These are phyloP conservation scores for Rachicladosporium sp. DNA, from an alignment of 2,329 filamentous ascomycete genomes.

Conservation along the genomic window DNA sequence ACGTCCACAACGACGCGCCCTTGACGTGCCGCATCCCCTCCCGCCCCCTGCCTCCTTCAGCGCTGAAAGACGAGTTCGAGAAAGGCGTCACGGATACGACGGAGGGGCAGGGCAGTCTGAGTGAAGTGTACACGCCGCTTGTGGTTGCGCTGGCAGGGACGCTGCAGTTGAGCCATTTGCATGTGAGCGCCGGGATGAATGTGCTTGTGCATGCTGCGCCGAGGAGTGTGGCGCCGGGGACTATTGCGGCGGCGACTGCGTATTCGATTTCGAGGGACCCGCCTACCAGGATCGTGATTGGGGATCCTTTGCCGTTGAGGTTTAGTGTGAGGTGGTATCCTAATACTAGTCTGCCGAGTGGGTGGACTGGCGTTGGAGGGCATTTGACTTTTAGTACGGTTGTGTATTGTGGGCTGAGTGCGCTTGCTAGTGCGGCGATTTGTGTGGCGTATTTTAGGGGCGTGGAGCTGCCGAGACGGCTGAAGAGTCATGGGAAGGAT, in stretches of 20 bases:
- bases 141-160: conserved; percentile 84
- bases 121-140: conserved; percentile 56
- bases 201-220: conserved; percentile 66
- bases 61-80: conserved; percentile 21
- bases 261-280: conserved; percentile 58
- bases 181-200: conserved; percentile 82
- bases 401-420: conserved; percentile 37
- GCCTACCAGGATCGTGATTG: conserved; percentile 63
- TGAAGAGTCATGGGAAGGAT: conserved; percentile 47
- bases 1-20: conserved; percentile 92
- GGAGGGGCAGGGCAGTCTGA: conserved; percentile 28
- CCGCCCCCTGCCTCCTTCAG: conserved; percentile 45
- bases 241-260: conserved; percentile 74
- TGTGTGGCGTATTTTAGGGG: conserved; percentile 44
- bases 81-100: conserved; percentile 22
- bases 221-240: conserved; percentile 44
- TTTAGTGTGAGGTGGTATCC: conserved; percentile 85
- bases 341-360: conserved; percentile 52
- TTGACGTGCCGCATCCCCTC: conserved; percentile 81
- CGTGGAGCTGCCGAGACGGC: conserved; percentile 37
- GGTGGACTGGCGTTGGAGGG: conserved; percentile 40
- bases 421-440: conserved; percentile 35
- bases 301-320: conserved; percentile 65
- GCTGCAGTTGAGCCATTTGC: conserved; percentile 76
- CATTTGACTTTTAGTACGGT: conserved; percentile 39